A percentile compares a stretch with the other conserved stretches of the same genome.
Conservation (phyloP, 768 basidiomycete genomes). For the Filobasidium wieringae region DNA sequence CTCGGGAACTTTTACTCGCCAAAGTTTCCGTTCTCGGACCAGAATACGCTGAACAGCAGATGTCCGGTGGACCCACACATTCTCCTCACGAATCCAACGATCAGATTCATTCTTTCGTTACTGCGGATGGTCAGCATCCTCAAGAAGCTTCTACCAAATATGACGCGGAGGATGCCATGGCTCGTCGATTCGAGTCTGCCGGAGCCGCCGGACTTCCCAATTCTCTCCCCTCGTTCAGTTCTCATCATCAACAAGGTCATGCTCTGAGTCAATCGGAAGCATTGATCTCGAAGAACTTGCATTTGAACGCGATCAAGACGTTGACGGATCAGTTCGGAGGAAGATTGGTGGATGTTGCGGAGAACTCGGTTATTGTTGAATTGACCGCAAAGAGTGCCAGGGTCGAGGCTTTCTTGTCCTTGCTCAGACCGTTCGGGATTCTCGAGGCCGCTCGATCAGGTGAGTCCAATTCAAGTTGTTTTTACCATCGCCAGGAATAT, state of each 20-base stretch:
- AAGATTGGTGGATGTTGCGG: conserved; percentile 84
- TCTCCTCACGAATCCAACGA: conserved; percentile 42
- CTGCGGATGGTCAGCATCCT: conserved; percentile 42
- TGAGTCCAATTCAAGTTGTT: conserved; percentile 42
- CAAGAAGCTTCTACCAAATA: conserved; percentile 42
- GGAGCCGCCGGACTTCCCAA: conserved; percentile 12
- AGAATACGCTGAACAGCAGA: conserved; percentile 88
- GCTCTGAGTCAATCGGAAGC: conserved; percentile 62
- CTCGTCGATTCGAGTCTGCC: conserved; percentile 61
- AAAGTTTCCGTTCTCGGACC: conserved; percentile 96
- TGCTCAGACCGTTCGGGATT: conserved; percentile 88
- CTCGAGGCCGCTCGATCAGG: conserved; percentile 91
- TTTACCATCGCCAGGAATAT: not conserved
- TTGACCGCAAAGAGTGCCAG: conserved; percentile 81
- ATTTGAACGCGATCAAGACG: conserved; percentile 72
- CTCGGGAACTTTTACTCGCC: conserved; percentile 84
- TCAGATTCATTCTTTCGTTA: conserved; percentile 71
- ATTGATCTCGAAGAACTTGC: conserved; percentile 75
- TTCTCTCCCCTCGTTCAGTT: conserved; percentile 3
- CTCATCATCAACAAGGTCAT: conserved; percentile 25
- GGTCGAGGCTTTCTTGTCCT: conserved; percentile 80
- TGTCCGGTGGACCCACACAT: conserved; percentile 73
- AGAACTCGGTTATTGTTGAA: conserved; percentile 89
- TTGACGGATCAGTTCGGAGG: conserved; percentile 83
- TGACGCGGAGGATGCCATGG: conserved; percentile 60